Evolutionary conservation across 2,329 filamentous ascomycete genomes (phyloP).

Genomic region (Aspergillus ustus): DNA sequence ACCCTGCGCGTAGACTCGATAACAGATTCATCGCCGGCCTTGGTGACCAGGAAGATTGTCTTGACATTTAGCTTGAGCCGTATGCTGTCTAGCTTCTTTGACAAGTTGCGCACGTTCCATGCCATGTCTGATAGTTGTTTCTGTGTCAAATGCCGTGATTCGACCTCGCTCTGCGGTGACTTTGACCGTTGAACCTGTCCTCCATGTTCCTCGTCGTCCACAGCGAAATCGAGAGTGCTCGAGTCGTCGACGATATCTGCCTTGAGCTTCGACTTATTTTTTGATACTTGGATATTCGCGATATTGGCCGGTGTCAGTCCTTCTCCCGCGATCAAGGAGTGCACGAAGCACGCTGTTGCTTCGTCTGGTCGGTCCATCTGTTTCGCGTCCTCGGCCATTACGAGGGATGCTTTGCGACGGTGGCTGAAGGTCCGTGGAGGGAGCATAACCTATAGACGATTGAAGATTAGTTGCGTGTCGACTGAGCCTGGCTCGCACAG

Average conservation of each 20-base stretch:
- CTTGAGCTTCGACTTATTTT: constrained; percentile 10
- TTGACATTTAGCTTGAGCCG: constrained; percentile 79
- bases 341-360: constrained; percentile 65
- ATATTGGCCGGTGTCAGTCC: background rate
- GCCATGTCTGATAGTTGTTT: constrained; percentile 96
- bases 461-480: background rate
- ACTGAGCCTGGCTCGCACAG: background rate
- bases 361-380: constrained; percentile 40
- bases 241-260: constrained; percentile 25
- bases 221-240: constrained; percentile 19
- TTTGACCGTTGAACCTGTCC: constrained; percentile 18
- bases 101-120: constrained; percentile 89
- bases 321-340: constrained; percentile 57
- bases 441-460: constrained; percentile 58
- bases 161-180: constrained; percentile 49
- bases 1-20: constrained; percentile 78
- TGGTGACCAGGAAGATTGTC: constrained; percentile 86
- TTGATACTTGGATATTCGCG: background rate
- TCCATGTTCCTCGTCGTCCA: constrained; percentile 23
- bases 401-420: constrained; percentile 65
- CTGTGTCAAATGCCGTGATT: constrained; percentile 85
- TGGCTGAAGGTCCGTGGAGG: constrained; percentile 53
- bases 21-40: constrained; percentile 83
- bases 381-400: constrained; percentile 47
- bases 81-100: constrained; percentile 81